A percentile compares a stretch with the other conserved stretches of the same genome.
phyloP scores from a whole-genome alignment of 1,284 basidiomycete species.

The Ganoderma lucidum region DNA sequence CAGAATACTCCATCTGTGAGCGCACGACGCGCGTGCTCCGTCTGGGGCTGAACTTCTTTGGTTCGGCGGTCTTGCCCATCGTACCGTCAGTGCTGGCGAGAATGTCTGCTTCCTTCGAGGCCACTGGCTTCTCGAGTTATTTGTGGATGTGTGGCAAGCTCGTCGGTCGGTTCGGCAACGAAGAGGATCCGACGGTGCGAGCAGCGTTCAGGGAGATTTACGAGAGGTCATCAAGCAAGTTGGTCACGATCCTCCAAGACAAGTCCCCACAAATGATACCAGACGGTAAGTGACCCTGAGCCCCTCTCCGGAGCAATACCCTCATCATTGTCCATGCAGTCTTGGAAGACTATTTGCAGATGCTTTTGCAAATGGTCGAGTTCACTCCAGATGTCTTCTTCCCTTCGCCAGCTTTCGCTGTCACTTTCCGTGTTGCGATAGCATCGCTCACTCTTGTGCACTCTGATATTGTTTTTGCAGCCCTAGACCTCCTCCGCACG shows the following conservation, averaged over 20 bases:
- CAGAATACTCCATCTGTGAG: slow-evolving; percentile 84
- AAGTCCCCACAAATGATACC: slow-evolving; percentile 79
- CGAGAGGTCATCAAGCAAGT: slow-evolving; percentile 76
- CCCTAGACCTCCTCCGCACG: slow-evolving; percentile 82
- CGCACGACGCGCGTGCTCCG: slow-evolving; percentile 89
- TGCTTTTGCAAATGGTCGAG: slow-evolving; percentile 77
- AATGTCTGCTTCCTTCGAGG: slow-evolving; percentile 83
- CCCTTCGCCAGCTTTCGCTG: slow-evolving; percentile 76
- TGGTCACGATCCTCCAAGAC: slow-evolving; percentile 72
- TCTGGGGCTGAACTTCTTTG: slow-evolving; percentile 86
- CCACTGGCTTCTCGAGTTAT: slow-evolving; percentile 87
- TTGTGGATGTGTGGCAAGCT: slow-evolving; percentile 95
- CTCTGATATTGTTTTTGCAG: slow-evolving; percentile 81
- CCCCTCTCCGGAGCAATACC: slow-evolving; percentile 12
- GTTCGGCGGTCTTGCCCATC: slow-evolving; percentile 69
- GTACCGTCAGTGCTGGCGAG: slow-evolving; percentile 77
- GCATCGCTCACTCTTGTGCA: slow-evolving; percentile 83
- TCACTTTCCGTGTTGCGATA: slow-evolving; percentile 80
- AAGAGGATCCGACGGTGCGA: slow-evolving; percentile 60
- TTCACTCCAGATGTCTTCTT: slow-evolving; percentile 81
- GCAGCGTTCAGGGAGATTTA: slow-evolving; percentile 71
- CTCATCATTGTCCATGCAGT: slow-evolving; percentile 58
- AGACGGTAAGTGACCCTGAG: slow-evolving; percentile 65
- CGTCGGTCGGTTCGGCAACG: slow-evolving; percentile 75
- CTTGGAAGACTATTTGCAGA: slow-evolving; percentile 93